Evolutionary conservation across 352 stramenopile species (phyloP).

Genomic region (Blastocystis sp.): DNA sequence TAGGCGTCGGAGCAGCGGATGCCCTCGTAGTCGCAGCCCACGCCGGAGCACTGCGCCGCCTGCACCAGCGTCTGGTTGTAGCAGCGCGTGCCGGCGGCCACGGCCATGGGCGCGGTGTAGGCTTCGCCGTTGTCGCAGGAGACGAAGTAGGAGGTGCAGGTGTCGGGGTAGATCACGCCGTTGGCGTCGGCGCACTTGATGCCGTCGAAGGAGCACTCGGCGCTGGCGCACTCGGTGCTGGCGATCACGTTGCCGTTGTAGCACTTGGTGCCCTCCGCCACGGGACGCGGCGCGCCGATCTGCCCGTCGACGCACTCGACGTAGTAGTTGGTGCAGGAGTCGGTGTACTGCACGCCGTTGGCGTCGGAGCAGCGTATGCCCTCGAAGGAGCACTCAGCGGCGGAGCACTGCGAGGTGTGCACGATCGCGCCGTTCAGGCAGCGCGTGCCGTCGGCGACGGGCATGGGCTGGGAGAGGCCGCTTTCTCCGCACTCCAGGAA

Average conservation of each 20-base stretch:
- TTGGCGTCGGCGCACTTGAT: conserved; percentile 59
- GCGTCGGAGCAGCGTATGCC: conserved; percentile 43
- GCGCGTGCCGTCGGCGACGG: conserved; percentile 61
- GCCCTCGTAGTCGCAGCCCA: conserved; percentile 53
- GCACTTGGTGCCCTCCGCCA: conserved; percentile 63
- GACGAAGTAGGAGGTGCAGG: conserved; percentile 50
- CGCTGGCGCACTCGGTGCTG: conserved; percentile 8
- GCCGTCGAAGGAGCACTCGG: conserved; percentile 47
- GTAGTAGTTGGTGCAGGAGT: conserved; percentile 62
- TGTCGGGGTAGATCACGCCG: conserved; percentile 54
- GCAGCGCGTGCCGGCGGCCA: conserved; percentile 34
- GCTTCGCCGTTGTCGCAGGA: conserved; percentile 38
- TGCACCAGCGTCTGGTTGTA: conserved; percentile 8
- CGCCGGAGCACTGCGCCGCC: background rate
- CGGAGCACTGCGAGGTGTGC: conserved; percentile 2
- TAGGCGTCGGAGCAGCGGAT: conserved; percentile 15
- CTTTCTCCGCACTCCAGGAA: conserved; percentile 51
- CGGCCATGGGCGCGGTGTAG: background rate
- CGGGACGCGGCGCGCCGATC: conserved; percentile 16
- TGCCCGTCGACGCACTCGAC: conserved; percentile 57
- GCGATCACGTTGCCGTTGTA: conserved; percentile 19
- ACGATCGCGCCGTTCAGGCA: conserved; percentile 59
- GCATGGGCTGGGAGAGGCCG: conserved; percentile 44
- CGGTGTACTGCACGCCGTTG: conserved; percentile 47
- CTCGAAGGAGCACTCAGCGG: conserved; percentile 61